Base-by-base conservation (phyloP, 148 eudicot species). In the Vaccinium macrocarpon region DNA sequence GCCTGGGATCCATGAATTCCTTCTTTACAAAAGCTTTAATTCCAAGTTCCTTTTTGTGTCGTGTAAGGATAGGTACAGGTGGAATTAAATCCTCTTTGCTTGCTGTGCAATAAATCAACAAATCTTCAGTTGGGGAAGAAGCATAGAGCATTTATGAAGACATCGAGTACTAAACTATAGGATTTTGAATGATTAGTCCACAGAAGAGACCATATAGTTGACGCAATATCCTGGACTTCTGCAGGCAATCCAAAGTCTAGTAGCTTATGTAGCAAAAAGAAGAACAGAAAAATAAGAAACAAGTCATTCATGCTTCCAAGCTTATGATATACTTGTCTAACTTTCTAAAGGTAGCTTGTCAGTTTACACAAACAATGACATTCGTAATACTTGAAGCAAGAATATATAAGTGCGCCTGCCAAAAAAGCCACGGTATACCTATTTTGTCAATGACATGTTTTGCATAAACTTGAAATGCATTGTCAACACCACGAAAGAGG, bases 391-490 rank as follows among this genome's bases (percentile, higher is more conserved):
- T 79, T 10, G 13, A 38, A 81, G 76, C 25, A 27, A 51, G 11
- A 38, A 78, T 66, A 25, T 15, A 25, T 19, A 52, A 42, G 50
- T 66, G 21, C 55, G 19, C 83, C 35, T 48, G 19, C 83, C 35
- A 10, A 23, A 6, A 82, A 70, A 82, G 19, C 18, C 72, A 79
- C 27, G 53, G 73, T 88, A 86, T 91, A 95, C 99, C 99, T 87
- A 97, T 87, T 86, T 91, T 90, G 66, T 90, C 92, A 79, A 91
- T 88, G 73, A 97, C 88, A 71, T 87, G 88, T 77, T 90, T 90
- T 59, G 94, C 90, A 85, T 97, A 97, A 77, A 92, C 94, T 93
- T 97, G 99, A 87, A 97, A 97, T 82, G 99, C 96, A 90, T 95
- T 97, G 82, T 95, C 99, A 89, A 97, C 89, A 82, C 99, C 99